phyloP scores from a whole-genome alignment of 2,329 filamentous ascomycete species.

The Colletotrichum endophyticum region DNA sequence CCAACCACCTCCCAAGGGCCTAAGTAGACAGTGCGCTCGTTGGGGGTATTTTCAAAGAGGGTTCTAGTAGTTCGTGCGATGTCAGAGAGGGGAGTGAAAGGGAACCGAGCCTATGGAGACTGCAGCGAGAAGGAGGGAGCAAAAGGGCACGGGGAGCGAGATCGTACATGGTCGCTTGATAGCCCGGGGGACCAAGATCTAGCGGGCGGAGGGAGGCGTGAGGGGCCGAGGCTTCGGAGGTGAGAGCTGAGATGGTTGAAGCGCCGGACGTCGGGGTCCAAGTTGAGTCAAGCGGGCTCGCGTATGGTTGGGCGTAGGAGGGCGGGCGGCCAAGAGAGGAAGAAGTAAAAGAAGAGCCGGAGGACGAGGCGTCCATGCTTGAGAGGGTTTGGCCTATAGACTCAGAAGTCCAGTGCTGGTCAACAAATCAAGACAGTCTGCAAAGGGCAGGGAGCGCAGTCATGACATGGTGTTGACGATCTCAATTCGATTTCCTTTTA shows the following conservation, averaged over 20 bases:
- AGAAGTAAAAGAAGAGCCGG: constrained; percentile 52
- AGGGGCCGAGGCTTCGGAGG: constrained; percentile 42
- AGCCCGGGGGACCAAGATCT: constrained; percentile 58
- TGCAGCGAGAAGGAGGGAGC: background rate
- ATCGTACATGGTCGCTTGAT: constrained; percentile 57
- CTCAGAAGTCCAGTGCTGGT: background rate
- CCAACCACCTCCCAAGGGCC: constrained; percentile 59
- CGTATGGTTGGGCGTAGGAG: constrained; percentile 44
- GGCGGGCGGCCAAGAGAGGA: constrained; percentile 48
- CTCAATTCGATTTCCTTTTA: background rate
- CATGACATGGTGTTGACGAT: constrained; percentile 2
- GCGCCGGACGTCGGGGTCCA: constrained; percentile 50
- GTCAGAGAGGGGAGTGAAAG: constrained; percentile 4
- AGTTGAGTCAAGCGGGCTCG: constrained; percentile 48
- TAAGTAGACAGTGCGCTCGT: constrained; percentile 55
- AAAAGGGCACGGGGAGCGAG: background rate
- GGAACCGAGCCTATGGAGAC: background rate
- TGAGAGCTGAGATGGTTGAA: constrained; percentile 48
- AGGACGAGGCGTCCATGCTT: constrained; percentile 46
- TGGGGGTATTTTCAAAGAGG: constrained; percentile 53
- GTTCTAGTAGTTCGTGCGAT: constrained; percentile 37
- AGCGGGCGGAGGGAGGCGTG: constrained; percentile 47
- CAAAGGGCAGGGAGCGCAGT: background rate
- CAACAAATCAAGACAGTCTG: background rate
- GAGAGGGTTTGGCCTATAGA: background rate